A percentile compares a stretch with the other conserved stretches of the same genome.
These are phyloP conservation scores for Linnemannia schmuckeri DNA, from an alignment of 192 early-diverging fungal genomes.

Conservation along the genomic window DNA sequence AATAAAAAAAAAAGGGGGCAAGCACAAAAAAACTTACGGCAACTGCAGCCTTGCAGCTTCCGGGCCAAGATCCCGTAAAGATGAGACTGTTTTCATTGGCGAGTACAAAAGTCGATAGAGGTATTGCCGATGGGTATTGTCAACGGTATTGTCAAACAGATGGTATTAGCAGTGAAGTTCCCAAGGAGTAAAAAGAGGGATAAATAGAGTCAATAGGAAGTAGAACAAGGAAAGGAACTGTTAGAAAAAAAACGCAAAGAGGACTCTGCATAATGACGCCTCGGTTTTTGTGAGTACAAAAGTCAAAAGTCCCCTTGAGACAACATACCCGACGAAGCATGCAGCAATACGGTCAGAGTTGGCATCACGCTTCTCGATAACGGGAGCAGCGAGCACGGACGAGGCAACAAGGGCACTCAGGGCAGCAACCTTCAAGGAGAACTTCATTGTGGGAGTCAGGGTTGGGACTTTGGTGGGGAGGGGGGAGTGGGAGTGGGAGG, in stretches of 20 bases:
- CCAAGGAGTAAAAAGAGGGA: no score
- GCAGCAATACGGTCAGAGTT: constrained; percentile 35
- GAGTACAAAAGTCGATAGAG: neutral
- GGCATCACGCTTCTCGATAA: constrained; percentile 43
- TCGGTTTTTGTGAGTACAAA: neutral
- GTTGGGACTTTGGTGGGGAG: neutral
- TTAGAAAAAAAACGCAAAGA: neutral
- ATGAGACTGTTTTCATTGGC: constrained; percentile 23
- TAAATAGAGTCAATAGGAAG: no score
- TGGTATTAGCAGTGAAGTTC: neutral
- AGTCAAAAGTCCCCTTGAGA: neutral
- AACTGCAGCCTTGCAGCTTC: constrained; percentile 42
- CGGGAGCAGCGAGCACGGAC: constrained; percentile 29
- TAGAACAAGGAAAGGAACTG: no score
- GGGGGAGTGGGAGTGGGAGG: neutral
- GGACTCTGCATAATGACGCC: neutral
- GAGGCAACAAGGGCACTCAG: constrained; percentile 34
- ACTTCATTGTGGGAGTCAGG: constrained; percentile 29
- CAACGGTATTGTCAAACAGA: neutral
- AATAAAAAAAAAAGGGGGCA: neutral
- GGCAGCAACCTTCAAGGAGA: constrained; percentile 48
- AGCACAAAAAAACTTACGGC: constrained; percentile 19
- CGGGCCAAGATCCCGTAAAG: constrained; percentile 43
- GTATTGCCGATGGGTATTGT: neutral
- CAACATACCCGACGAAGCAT: constrained; percentile 39